Conservation (phyloP, 495 filamentous ascomycete genomes). For the Usnea hakonensis region DNA sequence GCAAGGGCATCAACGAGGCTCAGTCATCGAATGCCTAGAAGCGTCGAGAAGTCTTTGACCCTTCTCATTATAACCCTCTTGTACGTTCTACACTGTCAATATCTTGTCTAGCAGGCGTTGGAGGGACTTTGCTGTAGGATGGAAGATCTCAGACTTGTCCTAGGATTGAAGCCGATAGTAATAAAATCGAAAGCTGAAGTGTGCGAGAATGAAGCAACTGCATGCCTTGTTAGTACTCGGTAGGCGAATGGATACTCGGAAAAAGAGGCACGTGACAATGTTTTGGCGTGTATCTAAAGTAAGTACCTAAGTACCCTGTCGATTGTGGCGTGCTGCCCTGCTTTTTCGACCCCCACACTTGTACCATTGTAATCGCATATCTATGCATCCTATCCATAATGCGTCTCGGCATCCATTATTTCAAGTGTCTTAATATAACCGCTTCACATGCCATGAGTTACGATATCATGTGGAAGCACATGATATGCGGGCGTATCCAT, state of each 20-base stretch:
- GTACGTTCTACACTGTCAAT: conserved; percentile 5
- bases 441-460: not conserved
- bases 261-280: not conserved
- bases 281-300: not conserved
- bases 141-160: not conserved
- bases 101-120: conserved; percentile 3
- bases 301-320: no score
- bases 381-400: not conserved
- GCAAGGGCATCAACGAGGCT: not conserved
- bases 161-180: conserved; percentile 8
- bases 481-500: conserved; percentile 2
- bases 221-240: not conserved
- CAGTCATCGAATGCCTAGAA: not conserved
- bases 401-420: not conserved
- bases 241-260: not conserved
- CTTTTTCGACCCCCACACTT: not conserved
- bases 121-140: conserved; percentile 2
- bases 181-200: not conserved
- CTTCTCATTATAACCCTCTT: conserved; percentile 11
- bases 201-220: not conserved
- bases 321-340: not conserved
- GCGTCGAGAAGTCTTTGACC: not conserved
- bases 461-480: not conserved
- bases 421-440: not conserved
- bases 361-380: not conserved